A percentile compares a stretch with the other conserved stretches of the same genome.
Conservation (phyloP, 352 stramenopile species). For the Phytophthora fragariae region DNA sequence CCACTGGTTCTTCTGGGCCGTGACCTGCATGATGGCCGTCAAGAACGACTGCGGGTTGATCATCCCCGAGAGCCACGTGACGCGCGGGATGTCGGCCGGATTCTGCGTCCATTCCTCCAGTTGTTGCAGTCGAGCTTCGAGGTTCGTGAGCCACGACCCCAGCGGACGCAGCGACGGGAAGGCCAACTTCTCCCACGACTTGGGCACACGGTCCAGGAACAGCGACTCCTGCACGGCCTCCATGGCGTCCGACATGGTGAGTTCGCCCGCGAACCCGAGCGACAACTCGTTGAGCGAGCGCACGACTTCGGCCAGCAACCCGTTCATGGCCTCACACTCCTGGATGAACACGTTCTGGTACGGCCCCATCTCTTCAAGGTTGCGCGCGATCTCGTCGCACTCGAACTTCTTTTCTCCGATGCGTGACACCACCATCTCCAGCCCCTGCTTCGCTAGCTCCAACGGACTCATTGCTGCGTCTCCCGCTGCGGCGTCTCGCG, state of each 20-base stretch:
- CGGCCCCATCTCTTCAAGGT: conserved; percentile 94
- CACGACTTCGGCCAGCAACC: conserved; percentile 94
- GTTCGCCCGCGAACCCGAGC: conserved; percentile 95
- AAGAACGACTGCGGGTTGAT: conserved; percentile 98
- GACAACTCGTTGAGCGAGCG: conserved; percentile 97
- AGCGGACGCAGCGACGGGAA: conserved; percentile 94
- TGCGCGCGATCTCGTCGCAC: conserved; percentile 94
- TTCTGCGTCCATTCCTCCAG: conserved; percentile 98
- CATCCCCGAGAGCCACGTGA: conserved; percentile 96
- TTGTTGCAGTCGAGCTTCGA: conserved; percentile 92
- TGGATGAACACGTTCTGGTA: conserved; percentile 98
- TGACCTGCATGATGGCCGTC: conserved; percentile 97
- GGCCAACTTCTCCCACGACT: conserved; percentile 94
- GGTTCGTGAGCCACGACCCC: conserved; percentile 94
- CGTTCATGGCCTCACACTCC: conserved; percentile 98
- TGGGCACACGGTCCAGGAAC: conserved; percentile 94
- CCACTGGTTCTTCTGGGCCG: conserved; percentile 97
- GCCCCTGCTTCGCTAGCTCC: conserved; percentile 90
- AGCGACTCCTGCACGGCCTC: conserved; percentile 95
- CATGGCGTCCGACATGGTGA: conserved; percentile 99
- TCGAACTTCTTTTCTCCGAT: conserved; percentile 98
- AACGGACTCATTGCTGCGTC: conserved; percentile 93
- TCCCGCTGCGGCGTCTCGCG: conserved; percentile 84
- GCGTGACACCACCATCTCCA: conserved; percentile 95
- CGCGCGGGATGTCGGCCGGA: conserved; percentile 95